Base-by-base conservation (phyloP, 2,329 filamentous ascomycete species). In the Aschersonia sp. region DNA sequence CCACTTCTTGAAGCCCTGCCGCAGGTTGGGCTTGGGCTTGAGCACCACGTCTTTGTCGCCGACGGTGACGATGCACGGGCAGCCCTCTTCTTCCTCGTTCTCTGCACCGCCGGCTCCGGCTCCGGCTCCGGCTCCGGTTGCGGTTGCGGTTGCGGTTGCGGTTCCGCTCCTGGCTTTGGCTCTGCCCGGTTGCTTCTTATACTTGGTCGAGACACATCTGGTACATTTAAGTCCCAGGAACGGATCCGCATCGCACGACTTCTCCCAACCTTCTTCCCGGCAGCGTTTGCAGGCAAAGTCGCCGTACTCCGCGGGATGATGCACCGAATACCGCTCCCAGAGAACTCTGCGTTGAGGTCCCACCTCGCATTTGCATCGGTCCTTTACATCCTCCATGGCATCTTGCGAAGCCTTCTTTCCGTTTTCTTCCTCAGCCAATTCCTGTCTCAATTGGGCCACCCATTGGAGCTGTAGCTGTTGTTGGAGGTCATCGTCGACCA, bases 161-260 rank as follows among this genome's bases (percentile, higher is more conserved):
- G 22, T 22, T 22, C 32, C 39, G n/a, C 11, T 6, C 30, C n/a
- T 22, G 45, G 51, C 48, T 14, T 51, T 46, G 35, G 53, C 31
- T 3, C 9, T 10, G 40, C 22, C 22, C 3, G 22, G 22, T 22
- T 22, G 22, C 22, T 22, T 22, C 22, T 22, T 22, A 22, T 22
- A 22, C 11, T 14, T n/a, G 9, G 11, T 14, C 40, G 40, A 45
- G 39, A 48, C 49, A 48, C 58, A 59, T 3, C 29, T 12, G 42
- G 49, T 44, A 44, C 58, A 59, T 5, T 43, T 41, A 22, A 52
- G 53, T 1, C 48, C 45, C 22, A 59, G 46, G 10, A 48, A 48
- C 5, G 55, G 45, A 31, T 59, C 57, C 14, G 53, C 53, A 45
- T 59, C 57, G 41, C 58, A 59, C 3, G 42, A 40, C 5, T 46